Conservation (phyloP, 2,329 filamentous ascomycete genomes). For the Chalara sp. region DNA sequence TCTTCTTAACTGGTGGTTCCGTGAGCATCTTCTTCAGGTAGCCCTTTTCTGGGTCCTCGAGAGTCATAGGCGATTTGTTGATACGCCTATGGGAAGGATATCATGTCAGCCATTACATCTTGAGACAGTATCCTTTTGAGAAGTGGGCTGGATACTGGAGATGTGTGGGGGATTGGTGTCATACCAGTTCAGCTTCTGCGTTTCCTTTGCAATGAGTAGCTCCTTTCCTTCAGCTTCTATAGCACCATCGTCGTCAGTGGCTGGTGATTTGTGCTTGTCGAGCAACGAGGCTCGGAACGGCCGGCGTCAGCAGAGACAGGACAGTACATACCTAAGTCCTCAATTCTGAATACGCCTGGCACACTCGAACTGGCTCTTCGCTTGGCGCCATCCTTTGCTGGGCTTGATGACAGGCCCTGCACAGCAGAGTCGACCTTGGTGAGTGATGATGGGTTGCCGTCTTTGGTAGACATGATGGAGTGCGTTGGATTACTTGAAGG, state of each 20-base stretch:
- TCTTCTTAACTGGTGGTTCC: conserved; percentile 81
- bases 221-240: conserved; percentile 68
- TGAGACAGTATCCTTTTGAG: background rate
- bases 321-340: conserved; percentile 66
- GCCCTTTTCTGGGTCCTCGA: conserved; percentile 72
- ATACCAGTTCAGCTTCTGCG: conserved; percentile 83
- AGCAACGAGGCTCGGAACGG: background rate
- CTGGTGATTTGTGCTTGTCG: background rate
- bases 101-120: conserved; percentile 4
- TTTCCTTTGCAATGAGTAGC: conserved; percentile 71
- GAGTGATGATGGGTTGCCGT: conserved; percentile 45
- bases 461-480: conserved; percentile 45
- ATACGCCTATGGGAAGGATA: conserved; percentile 66
- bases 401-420: conserved; percentile 63
- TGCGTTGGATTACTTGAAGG: background rate
- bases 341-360: conserved; percentile 73
- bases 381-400: conserved; percentile 54
- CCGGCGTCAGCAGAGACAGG: background rate
- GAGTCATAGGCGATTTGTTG: conserved; percentile 70
- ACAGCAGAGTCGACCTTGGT: conserved; percentile 90
- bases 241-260: conserved; percentile 3
- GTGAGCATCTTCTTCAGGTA: conserved; percentile 71
- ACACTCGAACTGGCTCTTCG: conserved; percentile 67
- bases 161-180: conserved; percentile 23
- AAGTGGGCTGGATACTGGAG: conserved; percentile 2